Percentiles rank a stretch among this genome's conserved stretches.
Evolutionary conservation across 1,284 basidiomycete genomes (phyloP).

Genomic region (Phaffia rhodozyma): DNA sequence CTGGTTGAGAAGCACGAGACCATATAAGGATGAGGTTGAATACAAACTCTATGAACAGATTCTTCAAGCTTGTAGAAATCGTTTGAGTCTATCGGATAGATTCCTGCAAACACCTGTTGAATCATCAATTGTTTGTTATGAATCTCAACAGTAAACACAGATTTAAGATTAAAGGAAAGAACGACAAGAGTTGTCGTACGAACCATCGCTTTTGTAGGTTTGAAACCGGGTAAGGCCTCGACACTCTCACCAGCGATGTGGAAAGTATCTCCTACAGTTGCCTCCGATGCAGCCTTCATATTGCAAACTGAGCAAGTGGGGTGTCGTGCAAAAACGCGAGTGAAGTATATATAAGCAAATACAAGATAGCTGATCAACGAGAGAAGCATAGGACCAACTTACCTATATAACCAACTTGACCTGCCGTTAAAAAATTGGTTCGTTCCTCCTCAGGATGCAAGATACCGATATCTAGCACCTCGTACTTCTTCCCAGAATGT

Average conservation of each 20-base stretch:
- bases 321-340: neutral
- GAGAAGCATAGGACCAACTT: neutral
- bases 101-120: constrained; percentile 76
- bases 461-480: constrained; percentile 81
- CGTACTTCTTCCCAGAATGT: constrained; percentile 80
- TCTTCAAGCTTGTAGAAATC: constrained; percentile 94
- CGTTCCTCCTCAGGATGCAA: constrained; percentile 80
- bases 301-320: constrained; percentile 50
- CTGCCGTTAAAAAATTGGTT: constrained; percentile 57
- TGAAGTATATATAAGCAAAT: constrained; percentile 23
- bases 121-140: neutral
- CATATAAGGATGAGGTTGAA: constrained; percentile 5
- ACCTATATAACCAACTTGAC: constrained; percentile 77
- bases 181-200: neutral
- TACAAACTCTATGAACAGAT: constrained; percentile 71
- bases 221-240: constrained; percentile 81
- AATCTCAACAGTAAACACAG: neutral
- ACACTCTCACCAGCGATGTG: constrained; percentile 63
- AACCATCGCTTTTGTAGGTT: constrained; percentile 88
- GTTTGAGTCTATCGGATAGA: constrained; percentile 82
- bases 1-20: constrained; percentile 1
- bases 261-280: constrained; percentile 87
- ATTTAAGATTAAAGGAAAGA: neutral
- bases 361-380: neutral
- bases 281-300: constrained; percentile 67